Evolutionary conservation across 2,329 filamentous ascomycete species (phyloP), one percentile per base, ranked within the genome.

Genomic region (Aureobasidium sp.): DNA sequence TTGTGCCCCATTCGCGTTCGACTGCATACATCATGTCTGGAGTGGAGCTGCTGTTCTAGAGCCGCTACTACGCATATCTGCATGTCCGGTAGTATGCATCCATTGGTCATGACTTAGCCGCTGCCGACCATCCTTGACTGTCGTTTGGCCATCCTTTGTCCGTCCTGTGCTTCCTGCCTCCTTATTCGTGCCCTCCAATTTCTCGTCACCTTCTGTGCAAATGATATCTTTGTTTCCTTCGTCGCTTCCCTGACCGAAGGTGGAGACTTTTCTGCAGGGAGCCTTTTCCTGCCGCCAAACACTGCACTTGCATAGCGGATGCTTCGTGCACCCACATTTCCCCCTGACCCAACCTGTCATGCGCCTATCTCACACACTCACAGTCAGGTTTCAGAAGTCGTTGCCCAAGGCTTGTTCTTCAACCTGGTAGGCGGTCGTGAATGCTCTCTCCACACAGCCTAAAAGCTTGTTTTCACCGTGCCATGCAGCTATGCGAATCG

Each of bases 401-500:
- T 59, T 15, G 56, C 36, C 27, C 56, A 41, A 29, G 36, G 5
- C 13, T 43, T 17, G n/a, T 41, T 60, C 57, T 47, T 43, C 17
- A 39, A 60, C 46, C 36, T 41, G 57, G 44, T 60, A 43, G 57
- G 57, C 57, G 44, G 57, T 60, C 24, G 41, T 7, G 5, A 26
- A 24, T 41, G 44, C 36, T n/a, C 32, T 48, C 44, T 59, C 55
- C 55, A 34, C 44, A 48, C 57, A 51, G 57, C 57, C 57, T 51
- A 60, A 60, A 60, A 60, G 57, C 57, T 60, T 60, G 57, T 50
- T 60, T 43, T 36, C 20, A 41, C 29, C 24, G 26, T 60, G 34
- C 24, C 46, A 59, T 60, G 57, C 57, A 60, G 44, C 57, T 60
- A 39, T 60, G 56, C 57, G 46, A 60, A 51, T 60, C 57, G 15